Evolutionary conservation across 2,329 filamentous ascomycete genomes (phyloP).

Genomic region (Teratosphaeriaceae sp.): DNA sequence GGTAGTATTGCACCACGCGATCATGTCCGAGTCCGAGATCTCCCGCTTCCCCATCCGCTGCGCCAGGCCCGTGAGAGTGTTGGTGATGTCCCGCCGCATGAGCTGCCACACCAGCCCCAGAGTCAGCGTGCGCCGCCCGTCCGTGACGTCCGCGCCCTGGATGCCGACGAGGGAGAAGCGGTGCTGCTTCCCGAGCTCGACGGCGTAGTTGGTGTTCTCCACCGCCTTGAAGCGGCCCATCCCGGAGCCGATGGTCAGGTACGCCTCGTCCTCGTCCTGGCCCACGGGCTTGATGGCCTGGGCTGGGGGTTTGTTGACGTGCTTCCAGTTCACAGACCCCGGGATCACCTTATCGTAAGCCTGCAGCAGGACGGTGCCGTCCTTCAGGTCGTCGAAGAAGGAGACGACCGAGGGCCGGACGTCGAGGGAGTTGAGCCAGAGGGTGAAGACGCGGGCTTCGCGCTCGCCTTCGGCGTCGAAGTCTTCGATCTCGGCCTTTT

Average conservation of each 20-base stretch:
- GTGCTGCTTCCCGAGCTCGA: conserved; percentile 92
- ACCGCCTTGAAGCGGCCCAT: conserved; percentile 94
- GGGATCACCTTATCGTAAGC: conserved; percentile 98
- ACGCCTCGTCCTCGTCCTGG: conserved; percentile 27
- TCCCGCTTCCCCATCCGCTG: conserved; percentile 91
- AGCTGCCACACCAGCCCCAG: conserved; percentile 98
- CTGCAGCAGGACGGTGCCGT: conserved; percentile 81
- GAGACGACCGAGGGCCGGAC: conserved; percentile 93
- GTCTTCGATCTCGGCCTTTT: conserved; percentile 95
- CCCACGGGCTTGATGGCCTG: conserved; percentile 22
- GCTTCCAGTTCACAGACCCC: conserved; percentile 88
- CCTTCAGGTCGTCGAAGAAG: conserved; percentile 91
- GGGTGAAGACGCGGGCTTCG: conserved; percentile 92
- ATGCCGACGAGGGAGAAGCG: conserved; percentile 94
- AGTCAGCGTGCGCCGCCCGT: conserved; percentile 88
- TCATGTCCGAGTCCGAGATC: conserved; percentile 93
- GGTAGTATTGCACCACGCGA: conserved; percentile 96
- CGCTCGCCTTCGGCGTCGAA: conserved; percentile 98
- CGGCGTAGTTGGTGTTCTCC: conserved; percentile 97
- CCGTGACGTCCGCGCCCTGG: conserved; percentile 95
- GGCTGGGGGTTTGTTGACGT: conserved; percentile 84
- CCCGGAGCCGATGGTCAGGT: conserved; percentile 47
- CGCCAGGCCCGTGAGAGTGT: conserved; percentile 79
- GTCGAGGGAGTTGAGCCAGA: conserved; percentile 97
- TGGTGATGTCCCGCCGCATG: conserved; percentile 92